Evolutionary conservation across 257 asterid genomes (phyloP), one percentile per base, ranked within the genome.

Genomic region (Primulina eburnea): DNA sequence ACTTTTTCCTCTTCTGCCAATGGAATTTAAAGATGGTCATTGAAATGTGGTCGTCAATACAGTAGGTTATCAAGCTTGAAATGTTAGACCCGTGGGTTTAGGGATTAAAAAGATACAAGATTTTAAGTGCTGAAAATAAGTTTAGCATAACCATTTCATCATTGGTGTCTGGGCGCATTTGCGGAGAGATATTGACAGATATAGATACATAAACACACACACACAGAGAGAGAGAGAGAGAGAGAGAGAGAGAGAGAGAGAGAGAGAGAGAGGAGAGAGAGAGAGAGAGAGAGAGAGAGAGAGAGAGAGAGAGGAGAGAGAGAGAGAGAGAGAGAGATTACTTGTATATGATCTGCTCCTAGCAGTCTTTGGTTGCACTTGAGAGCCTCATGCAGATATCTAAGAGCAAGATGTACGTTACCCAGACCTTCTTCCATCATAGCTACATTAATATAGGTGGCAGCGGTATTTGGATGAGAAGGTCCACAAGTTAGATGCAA

Each of bases 361-460:
- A 88, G 87, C 70, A 88, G 92, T 77, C 92, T 83, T 81, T 88
- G 89, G 82, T 88, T 88, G 75, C 96, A 88, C 79, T 86, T 88
- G 61, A 88, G 90, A 71, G 96, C 96, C 85, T 88, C 90, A 57
- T 88, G 96, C 71, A 88, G 96, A 79, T 88, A 88, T 65, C 96
- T 83, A 70, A 88, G 92, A 64, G 96, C 96, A 75, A 88, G 80
- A 74, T 88, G 96, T 67, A 76, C 96, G 76, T 88, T 88, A 32
- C 96, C 96, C 68, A 88, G 70, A 64, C 96, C 96, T 82, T 89
- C 96, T 86, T 89, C 92, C 96, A 89, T 89, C 96, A 89, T 89
- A 73, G 96, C 96, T 2, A 89, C 90, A 67, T 89, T 89, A 47
- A 89, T 88, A 65, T 88, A 88, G 53, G 92, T 86, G 71, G 95